A percentile compares a stretch with the other conserved stretches of the same genome.
Evolutionary conservation across 78 protist genomes (phyloP).

Genomic region (Cavenderia fasciculata): DNA sequence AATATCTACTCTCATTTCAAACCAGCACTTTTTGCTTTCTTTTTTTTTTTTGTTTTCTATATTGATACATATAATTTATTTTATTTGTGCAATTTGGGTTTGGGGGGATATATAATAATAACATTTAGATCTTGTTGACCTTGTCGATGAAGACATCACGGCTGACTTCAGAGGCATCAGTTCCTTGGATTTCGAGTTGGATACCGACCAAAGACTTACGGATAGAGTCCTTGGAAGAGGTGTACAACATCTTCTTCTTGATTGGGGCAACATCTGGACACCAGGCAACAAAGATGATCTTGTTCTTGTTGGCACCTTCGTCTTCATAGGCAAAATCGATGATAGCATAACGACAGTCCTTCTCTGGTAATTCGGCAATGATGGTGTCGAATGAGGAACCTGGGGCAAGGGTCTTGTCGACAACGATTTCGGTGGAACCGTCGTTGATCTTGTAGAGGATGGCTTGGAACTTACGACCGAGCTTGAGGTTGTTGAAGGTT

Average conservation of each 20-base stretch:
- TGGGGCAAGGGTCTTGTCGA: conserved; percentile 38
- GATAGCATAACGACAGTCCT: conserved; percentile 69
- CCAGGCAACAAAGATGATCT: conserved; percentile 52
- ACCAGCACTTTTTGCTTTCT: too few relatives aligned
- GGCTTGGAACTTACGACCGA: conserved; percentile 26
- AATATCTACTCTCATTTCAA: too few relatives aligned
- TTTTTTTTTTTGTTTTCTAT: too few relatives aligned
- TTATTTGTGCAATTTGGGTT: too few relatives aligned
- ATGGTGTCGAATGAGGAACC: conserved; percentile 27
- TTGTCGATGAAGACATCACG: conserved; percentile 62
- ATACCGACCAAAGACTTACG: conserved; percentile 91
- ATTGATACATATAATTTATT: too few relatives aligned
- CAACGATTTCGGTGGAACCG: conserved; percentile 18
- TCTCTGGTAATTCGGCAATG: conserved; percentile 1
- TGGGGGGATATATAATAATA: too few relatives aligned
- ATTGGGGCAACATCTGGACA: conserved; percentile 85
- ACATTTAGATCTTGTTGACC: conserved; percentile 70
- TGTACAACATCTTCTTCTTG: conserved; percentile 94
- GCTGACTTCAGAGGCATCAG: conserved; percentile 87
- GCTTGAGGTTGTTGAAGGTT: conserved; percentile 46
- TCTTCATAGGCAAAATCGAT: conserved; percentile 45
- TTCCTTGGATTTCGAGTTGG: conserved; percentile 93
- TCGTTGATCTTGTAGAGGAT: conserved; percentile 60
- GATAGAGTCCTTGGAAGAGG: conserved; percentile 92
- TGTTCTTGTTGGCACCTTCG: conserved; percentile 71